A percentile compares a stretch with the other conserved stretches of the same genome.
Evolutionary conservation across 306 rosid species (phyloP).

Genomic region (Pyrus betulifolia): DNA sequence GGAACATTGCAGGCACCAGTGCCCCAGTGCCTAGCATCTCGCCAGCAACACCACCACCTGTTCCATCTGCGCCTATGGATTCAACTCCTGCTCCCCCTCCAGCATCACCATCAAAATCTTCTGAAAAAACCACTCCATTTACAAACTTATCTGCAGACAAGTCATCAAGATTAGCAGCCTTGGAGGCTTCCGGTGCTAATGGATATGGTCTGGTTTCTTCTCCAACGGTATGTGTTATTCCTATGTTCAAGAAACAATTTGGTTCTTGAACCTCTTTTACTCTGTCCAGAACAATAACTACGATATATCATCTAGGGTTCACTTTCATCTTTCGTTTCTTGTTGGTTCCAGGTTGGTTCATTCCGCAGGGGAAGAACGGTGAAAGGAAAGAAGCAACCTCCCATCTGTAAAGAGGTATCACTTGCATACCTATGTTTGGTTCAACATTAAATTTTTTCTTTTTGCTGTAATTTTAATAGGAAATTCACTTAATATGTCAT

Average conservation of each 20-base stretch:
- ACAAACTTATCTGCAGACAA: conserved; percentile 31
- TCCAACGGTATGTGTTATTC: conserved; percentile 50
- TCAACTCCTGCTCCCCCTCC: conserved; percentile 41
- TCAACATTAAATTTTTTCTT: background rate
- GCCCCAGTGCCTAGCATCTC: conserved; percentile 67
- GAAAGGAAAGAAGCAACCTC: conserved; percentile 84
- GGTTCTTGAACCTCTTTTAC: conserved; percentile 1
- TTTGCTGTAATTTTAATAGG: background rate
- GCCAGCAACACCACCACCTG: conserved; percentile 64
- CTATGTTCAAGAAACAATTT: background rate
- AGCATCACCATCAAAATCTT: conserved; percentile 51
- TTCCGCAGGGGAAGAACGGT: conserved; percentile 76
- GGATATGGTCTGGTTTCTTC: conserved; percentile 58
- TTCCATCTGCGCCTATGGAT: conserved; percentile 77
- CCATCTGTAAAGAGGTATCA: conserved; percentile 77
- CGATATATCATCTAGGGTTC: conserved; percentile 11
- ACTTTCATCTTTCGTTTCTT: background rate
- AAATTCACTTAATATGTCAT: background rate
- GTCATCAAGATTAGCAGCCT: conserved; percentile 62
- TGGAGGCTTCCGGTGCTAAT: conserved; percentile 72
- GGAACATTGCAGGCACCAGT: conserved; percentile 61
- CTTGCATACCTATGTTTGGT: conserved; percentile 10
- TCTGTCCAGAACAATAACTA: background rate
- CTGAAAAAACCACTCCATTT: conserved; percentile 54
- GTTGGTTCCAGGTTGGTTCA: conserved; percentile 60